Conservation (phyloP, 1,284 basidiomycete species). For the Boletus mariae region DNA sequence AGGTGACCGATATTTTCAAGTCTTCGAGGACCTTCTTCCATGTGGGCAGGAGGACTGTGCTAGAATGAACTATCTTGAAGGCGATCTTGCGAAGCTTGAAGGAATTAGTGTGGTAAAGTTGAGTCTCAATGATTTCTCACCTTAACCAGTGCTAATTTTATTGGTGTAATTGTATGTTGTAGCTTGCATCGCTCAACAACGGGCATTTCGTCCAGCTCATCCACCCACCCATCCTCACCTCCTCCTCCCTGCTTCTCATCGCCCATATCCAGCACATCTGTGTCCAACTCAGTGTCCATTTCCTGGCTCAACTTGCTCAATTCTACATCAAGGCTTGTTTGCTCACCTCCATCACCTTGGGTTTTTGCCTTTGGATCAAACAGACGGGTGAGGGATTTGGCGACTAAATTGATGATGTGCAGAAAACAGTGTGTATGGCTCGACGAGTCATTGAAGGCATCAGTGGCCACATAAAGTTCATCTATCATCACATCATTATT, state of each 20-base stretch:
- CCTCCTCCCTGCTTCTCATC: not conserved
- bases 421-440: too few relatives aligned
- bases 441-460: too few relatives aligned
- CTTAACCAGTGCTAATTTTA: slow-evolving; percentile 3
- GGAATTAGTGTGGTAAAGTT: not conserved
- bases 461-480: too few relatives aligned
- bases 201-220: not conserved
- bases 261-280: too few relatives aligned
- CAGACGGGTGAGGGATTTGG: too few relatives aligned
- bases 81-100: slow-evolving; percentile 13
- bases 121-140: not conserved
- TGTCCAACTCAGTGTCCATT: too few relatives aligned
- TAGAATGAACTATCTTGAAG: slow-evolving; percentile 15
- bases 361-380: too few relatives aligned
- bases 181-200: not conserved
- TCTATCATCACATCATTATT: too few relatives aligned
- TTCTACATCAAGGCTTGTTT: too few relatives aligned
- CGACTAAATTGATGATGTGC: too few relatives aligned
- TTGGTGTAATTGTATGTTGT: not conserved
- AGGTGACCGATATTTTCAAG: not conserved
- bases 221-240: slow-evolving; percentile 1
- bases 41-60: slow-evolving; percentile 16
- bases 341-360: too few relatives aligned
- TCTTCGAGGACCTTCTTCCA: not conserved
- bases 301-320: too few relatives aligned